Evolutionary conservation across 805 yeast genomes (phyloP).

Genomic region (Vanderwaltozyma tropicalis): DNA sequence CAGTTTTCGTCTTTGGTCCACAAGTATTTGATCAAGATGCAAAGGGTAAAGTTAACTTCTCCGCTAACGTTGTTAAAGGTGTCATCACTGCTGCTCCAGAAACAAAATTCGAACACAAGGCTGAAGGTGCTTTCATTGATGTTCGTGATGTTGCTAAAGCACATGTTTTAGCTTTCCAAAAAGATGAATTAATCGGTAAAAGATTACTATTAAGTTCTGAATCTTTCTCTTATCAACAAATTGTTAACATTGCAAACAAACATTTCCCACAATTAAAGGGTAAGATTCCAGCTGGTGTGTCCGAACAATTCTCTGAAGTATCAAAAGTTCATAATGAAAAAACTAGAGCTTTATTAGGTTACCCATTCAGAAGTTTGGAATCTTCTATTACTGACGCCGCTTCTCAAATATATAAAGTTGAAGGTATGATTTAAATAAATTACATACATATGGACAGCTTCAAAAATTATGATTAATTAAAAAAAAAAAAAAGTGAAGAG

Average conservation of each 20-base stretch:
- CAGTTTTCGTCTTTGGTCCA: conserved; percentile 52
- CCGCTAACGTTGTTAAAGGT: conserved; percentile 31
- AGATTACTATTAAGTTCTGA: conserved; percentile 26
- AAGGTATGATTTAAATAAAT: too few relatives aligned
- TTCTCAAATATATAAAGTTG: background rate
- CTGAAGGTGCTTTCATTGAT: conserved; percentile 32
- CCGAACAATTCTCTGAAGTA: conserved; percentile 12
- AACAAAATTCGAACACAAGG: background rate
- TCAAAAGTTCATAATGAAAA: conserved; percentile 1
- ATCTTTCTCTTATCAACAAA: conserved; percentile 18
- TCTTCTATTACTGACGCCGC: conserved; percentile 7
- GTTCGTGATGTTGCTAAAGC: conserved; percentile 56
- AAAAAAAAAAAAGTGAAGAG: too few relatives aligned
- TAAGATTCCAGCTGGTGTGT: conserved; percentile 34
- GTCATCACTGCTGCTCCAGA: conserved; percentile 20
- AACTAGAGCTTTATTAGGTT: conserved; percentile 1
- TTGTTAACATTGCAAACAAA: conserved; percentile 28
- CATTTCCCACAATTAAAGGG: conserved; percentile 36
- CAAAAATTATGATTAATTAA: too few relatives aligned
- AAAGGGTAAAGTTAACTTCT: conserved; percentile 33
- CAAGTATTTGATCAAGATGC: conserved; percentile 40
- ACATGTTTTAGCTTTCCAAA: conserved; percentile 43
- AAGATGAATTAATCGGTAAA: conserved; percentile 25
- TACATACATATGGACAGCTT: too few relatives aligned
- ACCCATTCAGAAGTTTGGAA: conserved; percentile 7